These are phyloP conservation scores for Stephanodiscus minutulus DNA, from an alignment of 108 stramenopile genomes.

Conservation along the genomic window DNA sequence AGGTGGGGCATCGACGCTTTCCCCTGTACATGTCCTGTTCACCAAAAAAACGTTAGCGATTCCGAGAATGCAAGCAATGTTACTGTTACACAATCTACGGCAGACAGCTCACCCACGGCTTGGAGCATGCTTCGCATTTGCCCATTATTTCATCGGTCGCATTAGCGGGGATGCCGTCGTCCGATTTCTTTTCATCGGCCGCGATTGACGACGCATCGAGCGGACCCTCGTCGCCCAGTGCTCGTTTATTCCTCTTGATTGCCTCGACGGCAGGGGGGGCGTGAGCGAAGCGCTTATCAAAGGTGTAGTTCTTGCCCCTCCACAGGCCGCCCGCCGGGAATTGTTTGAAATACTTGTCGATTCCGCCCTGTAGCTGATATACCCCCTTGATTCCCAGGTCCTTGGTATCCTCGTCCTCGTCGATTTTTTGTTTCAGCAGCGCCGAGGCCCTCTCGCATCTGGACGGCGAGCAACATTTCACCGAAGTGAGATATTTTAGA, in stretches of 20 bases:
- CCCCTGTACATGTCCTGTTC: slow-evolving; percentile 84
- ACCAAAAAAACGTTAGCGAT: not conserved
- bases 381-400: slow-evolving; percentile 75
- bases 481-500: no score
- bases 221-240: no score
- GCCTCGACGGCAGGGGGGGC: slow-evolving; percentile 61
- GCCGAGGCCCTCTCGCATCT: slow-evolving; percentile 89
- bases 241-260: slow-evolving; percentile 26
- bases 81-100: not conserved
- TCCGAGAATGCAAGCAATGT: not conserved
- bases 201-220: slow-evolving; percentile 26
- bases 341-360: slow-evolving; percentile 85
- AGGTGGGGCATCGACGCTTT: slow-evolving; percentile 87
- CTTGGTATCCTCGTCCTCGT: slow-evolving; percentile 63
- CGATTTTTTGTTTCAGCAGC: slow-evolving; percentile 74
- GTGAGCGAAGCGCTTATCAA: slow-evolving; percentile 92
- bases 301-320: slow-evolving; percentile 90
- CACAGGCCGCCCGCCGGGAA: slow-evolving; percentile 89
- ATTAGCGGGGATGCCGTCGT: slow-evolving; percentile 22
- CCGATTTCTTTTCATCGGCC: slow-evolving; percentile 12
- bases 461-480: no score
- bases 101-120: slow-evolving; percentile 61
- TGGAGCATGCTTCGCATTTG: slow-evolving; percentile 80
- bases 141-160: slow-evolving; percentile 57
- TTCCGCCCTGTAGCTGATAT: slow-evolving; percentile 89